Percentiles rank a stretch among this genome's conserved stretches.
phyloP scores from a whole-genome alignment of 176 grass and related monocot genomes.

The maize (Zea mays) region Zm-B73-REFERENCE-NAM-5.0 NC_050097.1:170919501-170920000 shows the following conservation, averaged over 20 bases:
- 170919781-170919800: background rate
- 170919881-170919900: background rate
- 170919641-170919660: background rate
- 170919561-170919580: background rate
- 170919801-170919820: background rate
- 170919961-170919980: too few relatives aligned
- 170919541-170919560: background rate
- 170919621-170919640: background rate
- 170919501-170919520: background rate
- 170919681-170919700: background rate
- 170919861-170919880: background rate
- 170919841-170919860: constrained; percentile 1
- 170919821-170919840: background rate
- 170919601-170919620: background rate
- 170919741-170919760: background rate
- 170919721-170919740: background rate
- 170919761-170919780: background rate
- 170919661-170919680: background rate
- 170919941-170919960: background rate
- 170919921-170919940: background rate
- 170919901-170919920: background rate
- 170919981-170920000: too few relatives aligned
- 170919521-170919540: background rate
- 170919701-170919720: constrained; percentile 8
- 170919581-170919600: background rate